These are phyloP conservation scores for Glaciozyma antarctica DNA, from an alignment of 768 basidiomycete species.

Conservation along the genomic window DNA sequence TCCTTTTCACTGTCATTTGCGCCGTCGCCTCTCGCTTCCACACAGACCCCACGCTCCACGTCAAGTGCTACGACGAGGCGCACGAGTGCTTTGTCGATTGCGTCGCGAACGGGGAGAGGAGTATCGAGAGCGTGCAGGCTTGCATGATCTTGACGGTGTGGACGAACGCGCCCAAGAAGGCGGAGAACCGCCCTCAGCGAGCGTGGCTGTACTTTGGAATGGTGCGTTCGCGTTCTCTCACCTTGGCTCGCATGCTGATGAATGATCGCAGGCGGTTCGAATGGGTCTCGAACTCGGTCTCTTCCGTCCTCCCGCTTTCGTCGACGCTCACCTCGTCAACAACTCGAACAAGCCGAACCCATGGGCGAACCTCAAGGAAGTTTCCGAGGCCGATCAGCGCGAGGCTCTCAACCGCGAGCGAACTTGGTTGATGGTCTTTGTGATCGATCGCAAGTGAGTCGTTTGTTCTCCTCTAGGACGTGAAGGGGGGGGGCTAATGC, in stretches of 20 bases:
- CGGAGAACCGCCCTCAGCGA: slow-evolving; percentile 48
- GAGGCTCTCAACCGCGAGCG: slow-evolving; percentile 90
- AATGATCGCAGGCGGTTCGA: slow-evolving; percentile 41
- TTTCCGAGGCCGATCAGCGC: slow-evolving; percentile 55
- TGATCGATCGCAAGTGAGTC: slow-evolving; percentile 25
- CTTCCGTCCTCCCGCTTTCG: slow-evolving; percentile 17
- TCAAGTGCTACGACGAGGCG: slow-evolving; percentile 61
- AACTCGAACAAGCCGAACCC: slow-evolving; percentile 7
- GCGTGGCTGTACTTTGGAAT: slow-evolving; percentile 65
- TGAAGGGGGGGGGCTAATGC: not conserved
- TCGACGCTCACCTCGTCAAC: slow-evolving; percentile 17
- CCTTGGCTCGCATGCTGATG: not conserved
- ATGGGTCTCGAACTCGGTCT: slow-evolving; percentile 74
- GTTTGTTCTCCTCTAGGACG: not conserved
- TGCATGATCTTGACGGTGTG: slow-evolving; percentile 78
- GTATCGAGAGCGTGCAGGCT: slow-evolving; percentile 60
- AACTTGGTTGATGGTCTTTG: slow-evolving; percentile 60
- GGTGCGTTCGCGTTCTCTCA: not conserved
- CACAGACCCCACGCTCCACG: slow-evolving; percentile 58
- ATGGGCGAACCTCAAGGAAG: slow-evolving; percentile 59
- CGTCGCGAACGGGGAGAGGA: slow-evolving; percentile 55
- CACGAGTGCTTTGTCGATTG: slow-evolving; percentile 71
- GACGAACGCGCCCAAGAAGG: slow-evolving; percentile 80
- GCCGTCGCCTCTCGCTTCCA: slow-evolving; percentile 90
- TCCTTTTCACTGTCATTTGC: slow-evolving; percentile 86